Base-by-base conservation (phyloP, 2,329 filamentous ascomycete species). In the Colletotrichum salicis region DNA sequence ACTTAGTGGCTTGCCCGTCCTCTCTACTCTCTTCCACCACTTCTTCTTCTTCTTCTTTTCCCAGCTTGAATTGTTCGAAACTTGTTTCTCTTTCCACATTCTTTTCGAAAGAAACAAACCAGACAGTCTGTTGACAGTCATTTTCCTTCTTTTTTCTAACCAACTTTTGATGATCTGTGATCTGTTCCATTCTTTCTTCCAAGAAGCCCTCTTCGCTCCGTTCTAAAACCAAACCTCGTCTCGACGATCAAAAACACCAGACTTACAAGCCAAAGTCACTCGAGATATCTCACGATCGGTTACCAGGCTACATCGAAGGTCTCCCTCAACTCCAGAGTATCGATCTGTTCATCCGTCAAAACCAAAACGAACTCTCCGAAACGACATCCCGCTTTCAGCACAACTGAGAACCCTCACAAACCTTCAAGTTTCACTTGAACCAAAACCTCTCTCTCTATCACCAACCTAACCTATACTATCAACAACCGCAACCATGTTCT, bases 401-500 rank as follows among this genome's bases (percentile, higher is more conserved):
- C n/a, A 19, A 22, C 22, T 24, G 11, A 5, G 13, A 22, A 6
- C 37, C 5, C 29, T 48, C 41, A 5, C 27, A 41, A 15, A n/a
- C 19, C 41, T 48, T 11, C 15, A 54, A 29, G 2, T 41, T 31
- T 27, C 31, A 54, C 66, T 55, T 70, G 24, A 48, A 67, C 31
- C 56, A 52, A 33, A 35, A 55, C 22, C 35, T 52, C 12, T 19
- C 35, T 41, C 37, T 13, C 35, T 37, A 13, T 37, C 35, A 15
- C 27, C 27, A 29, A 54, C 61, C 45, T 52, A 54, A 51, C 51
- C 33, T 15, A n/a, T 7, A 71, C 45, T 55, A 64, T 62, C 6
- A 8, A 51, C 41, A 13, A 64, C 29, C 52, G 27, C 37, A 75
- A 77, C 71, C 62, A 84, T 84, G 80, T 76, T 80, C 59, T 76